Base-by-base conservation (phyloP, 1,284 basidiomycete species). In the Flammula alnicola region DNA sequence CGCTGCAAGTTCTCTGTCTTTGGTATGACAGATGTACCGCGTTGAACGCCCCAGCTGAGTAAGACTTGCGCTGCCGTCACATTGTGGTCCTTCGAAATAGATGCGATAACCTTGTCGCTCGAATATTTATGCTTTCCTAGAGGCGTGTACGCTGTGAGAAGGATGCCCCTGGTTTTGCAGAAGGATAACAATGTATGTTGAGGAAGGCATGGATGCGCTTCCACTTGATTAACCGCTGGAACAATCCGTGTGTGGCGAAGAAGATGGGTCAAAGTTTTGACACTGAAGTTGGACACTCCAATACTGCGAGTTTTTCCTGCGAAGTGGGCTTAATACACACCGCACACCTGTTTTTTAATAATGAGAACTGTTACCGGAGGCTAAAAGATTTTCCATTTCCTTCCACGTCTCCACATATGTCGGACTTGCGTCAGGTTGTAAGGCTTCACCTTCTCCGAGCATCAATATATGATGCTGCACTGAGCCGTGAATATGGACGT, bases 261-360 rank as follows among this genome's bases (percentile, higher is more conserved):
- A 7, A 46, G 31, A 30, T 46, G 44, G 6, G 33, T 38, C 23
- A 46, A 19, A 8, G 44, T 46, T 11, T 38, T 38, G 25, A 46
- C 30, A 26, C 44, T 46, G 35, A 46, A 46, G 33, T 46, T 46
- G n/a, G 44, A 46, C 4, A 46, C 44, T 5, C 44, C 44, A 22
- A 46, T 46, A 19, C 44, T 46, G 22, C 35, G 33, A 1, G 26
- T 20, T 27, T 46, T 46, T 1, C 44, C 44, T 46, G 16, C 3
- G 3, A 6, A 36, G 22, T 4, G n/a, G 26, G n/a, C n/a, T n/a
- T n/a, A n/a, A n/a, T n/a, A n/a, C n/a, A n/a, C n/a, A n/a, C n/a
- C n/a, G n/a, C n/a, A n/a, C n/a, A n/a, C n/a, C n/a, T n/a, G n/a
- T n/a, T n/a, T n/a, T 42, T 30, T 14, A 41, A 23, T 10, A 2